Evolutionary conservation across 495 filamentous ascomycete genomes (phyloP).

Genomic region (Penicillium antarcticum): DNA sequence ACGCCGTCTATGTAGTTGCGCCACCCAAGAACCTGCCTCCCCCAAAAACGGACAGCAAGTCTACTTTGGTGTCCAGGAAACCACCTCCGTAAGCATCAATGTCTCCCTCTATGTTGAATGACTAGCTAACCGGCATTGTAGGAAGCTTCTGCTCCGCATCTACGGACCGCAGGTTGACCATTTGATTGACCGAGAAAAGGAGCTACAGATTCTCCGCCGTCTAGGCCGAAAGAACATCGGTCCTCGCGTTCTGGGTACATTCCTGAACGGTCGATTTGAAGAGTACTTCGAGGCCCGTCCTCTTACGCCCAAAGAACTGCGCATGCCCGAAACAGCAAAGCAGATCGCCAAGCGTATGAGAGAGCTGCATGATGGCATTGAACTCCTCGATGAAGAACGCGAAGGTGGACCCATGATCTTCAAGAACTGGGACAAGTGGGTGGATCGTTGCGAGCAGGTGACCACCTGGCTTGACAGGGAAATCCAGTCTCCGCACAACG

Average conservation of each 20-base stretch:
- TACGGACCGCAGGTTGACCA: slow-evolving; percentile 96
- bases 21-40: slow-evolving; percentile 61
- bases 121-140: slow-evolving; percentile 24
- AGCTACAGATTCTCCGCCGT: slow-evolving; percentile 81
- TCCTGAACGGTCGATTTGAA: slow-evolving; percentile 94
- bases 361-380: slow-evolving; percentile 91
- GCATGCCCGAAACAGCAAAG: slow-evolving; percentile 75
- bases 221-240: slow-evolving; percentile 91
- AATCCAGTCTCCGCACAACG: slow-evolving; percentile 45
- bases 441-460: slow-evolving; percentile 72
- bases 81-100: slow-evolving; percentile 49
- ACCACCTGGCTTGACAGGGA: slow-evolving; percentile 74
- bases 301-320: slow-evolving; percentile 72
- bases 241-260: slow-evolving; percentile 88
- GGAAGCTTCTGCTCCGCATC: slow-evolving; percentile 84
- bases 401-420: slow-evolving; percentile 78
- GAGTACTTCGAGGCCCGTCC: slow-evolving; percentile 83
- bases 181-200: slow-evolving; percentile 88
- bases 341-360: slow-evolving; percentile 99
- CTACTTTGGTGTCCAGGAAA: slow-evolving; percentile 38
- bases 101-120: background rate
- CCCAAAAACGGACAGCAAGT: slow-evolving; percentile 33
- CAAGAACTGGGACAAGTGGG: slow-evolving; percentile 95
- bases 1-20: slow-evolving; percentile 90
- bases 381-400: slow-evolving; percentile 73